These are phyloP conservation scores for Zizania latifolia DNA, from an alignment of 176 grass and related monocot species.

Conservation along the genomic window DNA sequence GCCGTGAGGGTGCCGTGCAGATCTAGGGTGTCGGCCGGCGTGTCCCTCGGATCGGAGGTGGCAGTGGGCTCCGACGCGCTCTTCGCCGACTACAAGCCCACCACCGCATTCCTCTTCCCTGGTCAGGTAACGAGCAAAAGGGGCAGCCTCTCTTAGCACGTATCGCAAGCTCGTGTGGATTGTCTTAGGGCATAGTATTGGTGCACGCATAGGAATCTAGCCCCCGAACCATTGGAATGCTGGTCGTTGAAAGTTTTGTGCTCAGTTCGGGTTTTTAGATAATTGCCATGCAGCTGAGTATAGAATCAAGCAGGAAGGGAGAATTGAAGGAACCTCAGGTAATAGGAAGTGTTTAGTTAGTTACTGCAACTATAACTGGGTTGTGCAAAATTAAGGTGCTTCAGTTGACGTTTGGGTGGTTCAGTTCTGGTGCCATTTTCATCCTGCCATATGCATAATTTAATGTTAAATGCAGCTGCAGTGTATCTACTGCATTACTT, in stretches of 20 bases:
- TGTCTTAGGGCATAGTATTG: not conserved
- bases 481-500: too few relatives aligned
- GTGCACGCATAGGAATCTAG: not conserved
- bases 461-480: not conserved
- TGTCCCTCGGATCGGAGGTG: slow-evolving; percentile 52
- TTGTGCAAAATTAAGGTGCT: not conserved
- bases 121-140: slow-evolving; percentile 60
- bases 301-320: not conserved
- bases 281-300: not conserved
- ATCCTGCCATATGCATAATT: not conserved
- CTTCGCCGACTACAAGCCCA: slow-evolving; percentile 78
- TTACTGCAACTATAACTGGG: not conserved
- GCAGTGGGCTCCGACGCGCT: slow-evolving; percentile 44
- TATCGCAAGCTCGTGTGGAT: not conserved
- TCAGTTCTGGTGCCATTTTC: not conserved
- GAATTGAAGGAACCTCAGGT: not conserved
- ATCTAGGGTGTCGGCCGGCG: slow-evolving; percentile 54
- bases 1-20: slow-evolving; percentile 41
- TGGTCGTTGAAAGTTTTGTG: not conserved
- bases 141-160: slow-evolving; percentile 7
- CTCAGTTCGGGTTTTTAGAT: not conserved
- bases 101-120: slow-evolving; percentile 83
- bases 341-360: not conserved
- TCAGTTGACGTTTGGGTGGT: slow-evolving; percentile 6
- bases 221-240: not conserved